These are phyloP conservation scores for Lasiodiplodia sp. DNA, from an alignment of 2,329 filamentous ascomycete genomes.

Conservation along the genomic window DNA sequence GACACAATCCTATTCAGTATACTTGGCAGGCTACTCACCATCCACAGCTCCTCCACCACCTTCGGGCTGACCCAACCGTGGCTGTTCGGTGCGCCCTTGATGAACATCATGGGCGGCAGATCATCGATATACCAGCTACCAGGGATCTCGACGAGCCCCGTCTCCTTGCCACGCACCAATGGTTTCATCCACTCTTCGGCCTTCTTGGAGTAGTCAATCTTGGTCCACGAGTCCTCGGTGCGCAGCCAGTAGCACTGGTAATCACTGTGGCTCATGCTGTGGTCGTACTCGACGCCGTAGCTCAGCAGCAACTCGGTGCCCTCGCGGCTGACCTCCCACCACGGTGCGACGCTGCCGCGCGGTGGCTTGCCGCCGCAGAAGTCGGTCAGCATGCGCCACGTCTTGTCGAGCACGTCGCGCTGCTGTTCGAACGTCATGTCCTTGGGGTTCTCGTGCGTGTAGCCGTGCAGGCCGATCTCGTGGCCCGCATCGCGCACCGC, in stretches of 20 bases:
- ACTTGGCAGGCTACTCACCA: slow-evolving; percentile 34
- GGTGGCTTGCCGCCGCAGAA: slow-evolving; percentile 74
- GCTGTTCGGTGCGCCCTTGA: slow-evolving; percentile 70
- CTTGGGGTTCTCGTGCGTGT: slow-evolving; percentile 75
- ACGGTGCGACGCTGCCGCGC: slow-evolving; percentile 75
- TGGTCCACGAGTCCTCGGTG: slow-evolving; percentile 70
- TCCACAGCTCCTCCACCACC: slow-evolving; percentile 71
- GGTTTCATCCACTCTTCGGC: slow-evolving; percentile 73
- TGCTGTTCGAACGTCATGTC: slow-evolving; percentile 80
- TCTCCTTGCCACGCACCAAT: slow-evolving; percentile 64
- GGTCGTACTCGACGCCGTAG: slow-evolving; percentile 75
- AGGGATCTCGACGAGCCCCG: slow-evolving; percentile 72
- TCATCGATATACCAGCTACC: slow-evolving; percentile 69
- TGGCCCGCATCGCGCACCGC: slow-evolving; percentile 68
- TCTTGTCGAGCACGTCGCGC: slow-evolving; percentile 76
- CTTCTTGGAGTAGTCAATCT: slow-evolving; percentile 70
- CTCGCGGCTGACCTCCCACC: slow-evolving; percentile 76
- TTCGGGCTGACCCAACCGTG: slow-evolving; percentile 66
- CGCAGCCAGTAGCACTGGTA: slow-evolving; percentile 70
- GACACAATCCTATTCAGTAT: slow-evolving; percentile 56
- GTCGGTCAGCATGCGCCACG: slow-evolving; percentile 72
- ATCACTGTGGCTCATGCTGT: slow-evolving; percentile 71
- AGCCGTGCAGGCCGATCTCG: slow-evolving; percentile 73
- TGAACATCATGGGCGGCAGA: slow-evolving; percentile 73
- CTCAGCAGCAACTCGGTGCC: slow-evolving; percentile 69